A percentile compares a stretch with the other conserved stretches of the same genome.
phyloP scores from a whole-genome alignment of 2,329 filamentous ascomycete genomes.

The Amauroascus verrucosus region DNA sequence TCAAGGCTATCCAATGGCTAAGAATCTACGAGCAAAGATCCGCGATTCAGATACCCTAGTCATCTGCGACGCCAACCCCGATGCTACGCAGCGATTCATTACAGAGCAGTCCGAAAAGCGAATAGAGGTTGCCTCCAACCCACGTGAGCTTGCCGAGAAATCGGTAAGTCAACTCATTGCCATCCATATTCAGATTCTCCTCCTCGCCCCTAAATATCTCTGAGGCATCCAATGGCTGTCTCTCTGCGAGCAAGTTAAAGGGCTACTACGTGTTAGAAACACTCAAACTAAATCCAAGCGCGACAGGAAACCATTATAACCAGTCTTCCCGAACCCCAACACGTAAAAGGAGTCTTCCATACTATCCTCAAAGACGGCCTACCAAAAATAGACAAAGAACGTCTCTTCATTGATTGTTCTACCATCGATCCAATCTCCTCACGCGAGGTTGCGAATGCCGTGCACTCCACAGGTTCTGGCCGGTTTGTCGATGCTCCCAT shows the following conservation, averaged over 20 bases:
- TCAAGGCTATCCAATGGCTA: conserved; percentile 65
- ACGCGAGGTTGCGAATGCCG: conserved; percentile 60
- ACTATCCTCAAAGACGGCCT: conserved; percentile 58
- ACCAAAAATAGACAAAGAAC: conserved; percentile 45
- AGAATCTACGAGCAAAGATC: conserved; percentile 58
- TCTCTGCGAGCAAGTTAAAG: no score
- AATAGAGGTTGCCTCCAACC: conserved; percentile 47
- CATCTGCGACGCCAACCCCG: conserved; percentile 55
- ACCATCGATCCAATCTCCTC: conserved; percentile 91
- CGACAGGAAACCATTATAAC: conserved; percentile 73
- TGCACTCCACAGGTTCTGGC: conserved; percentile 57
- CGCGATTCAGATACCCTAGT: conserved; percentile 52
- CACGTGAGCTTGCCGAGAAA: conserved; percentile 55
- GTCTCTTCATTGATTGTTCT: conserved; percentile 89
- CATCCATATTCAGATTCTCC: neutral
- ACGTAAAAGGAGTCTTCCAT: conserved; percentile 73
- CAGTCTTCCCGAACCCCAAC: conserved; percentile 76
- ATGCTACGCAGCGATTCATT: conserved; percentile 47
- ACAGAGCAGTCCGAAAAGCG: conserved; percentile 43
- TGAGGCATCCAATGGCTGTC: no score
- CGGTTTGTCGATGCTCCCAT: conserved; percentile 90
- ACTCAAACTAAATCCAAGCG: conserved; percentile 10
- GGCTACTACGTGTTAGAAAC: no score
- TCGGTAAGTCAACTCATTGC: conserved; percentile 44
- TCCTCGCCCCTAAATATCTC: no score